Evolutionary conservation across 2,329 filamentous ascomycete genomes (phyloP).

Genomic region (Penicillium sp.): DNA sequence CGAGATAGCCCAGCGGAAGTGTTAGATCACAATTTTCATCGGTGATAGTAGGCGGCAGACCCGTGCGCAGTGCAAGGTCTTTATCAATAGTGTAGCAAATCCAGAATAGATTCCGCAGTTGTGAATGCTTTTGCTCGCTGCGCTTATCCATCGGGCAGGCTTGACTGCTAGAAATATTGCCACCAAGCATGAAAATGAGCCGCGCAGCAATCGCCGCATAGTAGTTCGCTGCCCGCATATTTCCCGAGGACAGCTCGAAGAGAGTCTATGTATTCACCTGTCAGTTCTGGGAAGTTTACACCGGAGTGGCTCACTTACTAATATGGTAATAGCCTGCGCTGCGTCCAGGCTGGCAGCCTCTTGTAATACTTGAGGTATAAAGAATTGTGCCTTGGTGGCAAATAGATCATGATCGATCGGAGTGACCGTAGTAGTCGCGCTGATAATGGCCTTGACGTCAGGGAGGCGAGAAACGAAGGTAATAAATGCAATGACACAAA

Average conservation of each 20-base stretch:
- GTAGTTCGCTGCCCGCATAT: constrained; percentile 47
- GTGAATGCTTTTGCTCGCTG: constrained; percentile 22
- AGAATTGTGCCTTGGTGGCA: constrained; percentile 41
- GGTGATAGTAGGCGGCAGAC: constrained; percentile 52
- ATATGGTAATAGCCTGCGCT: constrained; percentile 48
- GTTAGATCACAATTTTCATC: constrained; percentile 56
- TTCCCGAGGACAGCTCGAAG: constrained; percentile 48
- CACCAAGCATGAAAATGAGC: constrained; percentile 51
- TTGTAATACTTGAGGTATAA: constrained; percentile 46
- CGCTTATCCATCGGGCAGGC: constrained; percentile 9
- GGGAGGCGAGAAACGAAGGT: constrained; percentile 36
- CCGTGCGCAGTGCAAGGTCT: constrained; percentile 54
- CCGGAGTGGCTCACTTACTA: constrained; percentile 40
- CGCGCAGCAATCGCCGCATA: constrained; percentile 49
- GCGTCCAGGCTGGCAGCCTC: constrained; percentile 44
- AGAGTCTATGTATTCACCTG: constrained; percentile 31
- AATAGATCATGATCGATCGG: constrained; percentile 44
- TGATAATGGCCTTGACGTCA: constrained; percentile 4
- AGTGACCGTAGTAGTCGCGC: not conserved
- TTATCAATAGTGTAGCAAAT: constrained; percentile 56
- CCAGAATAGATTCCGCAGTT: constrained; percentile 52
- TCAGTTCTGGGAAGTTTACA: not conserved
- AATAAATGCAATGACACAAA: constrained; percentile 52
- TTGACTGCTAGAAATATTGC: constrained; percentile 35
- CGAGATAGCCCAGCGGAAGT: constrained; percentile 45